Evolutionary conservation across 1,284 basidiomycete genomes (phyloP), one percentile per base, ranked within the genome.

Genomic region (Moesziomyces sp.): DNA sequence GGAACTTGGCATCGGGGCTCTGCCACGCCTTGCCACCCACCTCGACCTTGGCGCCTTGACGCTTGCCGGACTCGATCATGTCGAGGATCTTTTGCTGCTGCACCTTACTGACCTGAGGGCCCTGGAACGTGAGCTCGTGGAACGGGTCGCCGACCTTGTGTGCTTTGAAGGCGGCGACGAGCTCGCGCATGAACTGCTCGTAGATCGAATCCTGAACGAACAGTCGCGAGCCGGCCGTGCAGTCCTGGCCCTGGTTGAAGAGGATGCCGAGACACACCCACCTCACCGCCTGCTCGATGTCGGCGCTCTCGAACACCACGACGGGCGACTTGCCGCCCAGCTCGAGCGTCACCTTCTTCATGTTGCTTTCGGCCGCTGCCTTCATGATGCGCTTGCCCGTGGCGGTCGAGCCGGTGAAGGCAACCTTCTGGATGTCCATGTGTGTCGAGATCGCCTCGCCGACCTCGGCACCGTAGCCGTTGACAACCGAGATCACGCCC

Each of bases 61-160:
- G 77, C 86, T 91, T 92, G 24, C 94, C 95, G n/a, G 90, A 89
- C 61, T 93, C 85, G 85, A 97, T 94, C 88, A 93, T 94, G 48
- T 86, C 87, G 90, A 94, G 91, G 85, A 95, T 91, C 75, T 93
- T 91, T 83, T 97, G 92, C 78, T 91, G 92, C 84, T 97, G 94
- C 26, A 64, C 60, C 40, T 75, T 59, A 26, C 90, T 92, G 59
- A 95, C 91, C 85, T 93, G 92, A n/a, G 94, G 93, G 38, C 94
- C 94, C 81, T 94, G 93, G 86, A 90, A 88, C 1, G 89, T 89
- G 28, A 87, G 88, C 1, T 85, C 78, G n/a, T 85, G 85, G 87
- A 97, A 96, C 9, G 94, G 93, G 85, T 94, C 90, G 45, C 92
- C 55, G 6, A 66, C 65, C 21, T 67, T 62, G 51, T 60, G 55